Conservation (phyloP, 1,284 basidiomycete species). For the Schizopora paradoxa region DNA sequence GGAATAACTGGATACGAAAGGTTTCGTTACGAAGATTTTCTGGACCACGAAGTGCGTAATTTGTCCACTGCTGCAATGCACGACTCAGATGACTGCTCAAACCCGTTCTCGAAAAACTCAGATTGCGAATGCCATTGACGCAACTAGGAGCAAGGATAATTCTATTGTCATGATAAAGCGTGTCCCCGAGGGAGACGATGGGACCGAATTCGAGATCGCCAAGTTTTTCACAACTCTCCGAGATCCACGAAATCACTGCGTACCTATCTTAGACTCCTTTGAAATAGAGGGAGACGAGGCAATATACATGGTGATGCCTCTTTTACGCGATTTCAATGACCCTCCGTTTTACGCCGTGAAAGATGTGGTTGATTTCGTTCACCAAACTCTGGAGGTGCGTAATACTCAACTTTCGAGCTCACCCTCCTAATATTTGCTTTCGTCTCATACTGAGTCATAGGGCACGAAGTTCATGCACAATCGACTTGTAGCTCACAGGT, state of each 20-base stretch:
- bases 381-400: background rate
- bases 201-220: background rate
- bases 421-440: background rate
- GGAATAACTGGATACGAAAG: constrained; percentile 19
- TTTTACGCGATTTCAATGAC: background rate
- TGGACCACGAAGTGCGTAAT: background rate
- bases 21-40: constrained; percentile 20
- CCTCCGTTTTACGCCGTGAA: background rate
- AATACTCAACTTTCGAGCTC: background rate
- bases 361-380: background rate
- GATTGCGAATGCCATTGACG: too few relatives aligned
- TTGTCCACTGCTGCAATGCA: constrained; percentile 1
- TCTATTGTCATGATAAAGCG: background rate
- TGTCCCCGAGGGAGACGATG: background rate
- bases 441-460: background rate
- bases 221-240: background rate
- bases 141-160: background rate
- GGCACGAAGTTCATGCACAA: background rate
- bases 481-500: background rate
- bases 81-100: constrained; percentile 2
- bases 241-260: background rate
- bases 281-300: constrained; percentile 14
- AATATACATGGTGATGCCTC: background rate
- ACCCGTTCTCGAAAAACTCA: background rate
- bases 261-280: background rate